Evolutionary conservation across 2,329 filamentous ascomycete species (phyloP), one percentile per base, ranked within the genome.

Genomic region (Phaeosphaeria sp.): DNA sequence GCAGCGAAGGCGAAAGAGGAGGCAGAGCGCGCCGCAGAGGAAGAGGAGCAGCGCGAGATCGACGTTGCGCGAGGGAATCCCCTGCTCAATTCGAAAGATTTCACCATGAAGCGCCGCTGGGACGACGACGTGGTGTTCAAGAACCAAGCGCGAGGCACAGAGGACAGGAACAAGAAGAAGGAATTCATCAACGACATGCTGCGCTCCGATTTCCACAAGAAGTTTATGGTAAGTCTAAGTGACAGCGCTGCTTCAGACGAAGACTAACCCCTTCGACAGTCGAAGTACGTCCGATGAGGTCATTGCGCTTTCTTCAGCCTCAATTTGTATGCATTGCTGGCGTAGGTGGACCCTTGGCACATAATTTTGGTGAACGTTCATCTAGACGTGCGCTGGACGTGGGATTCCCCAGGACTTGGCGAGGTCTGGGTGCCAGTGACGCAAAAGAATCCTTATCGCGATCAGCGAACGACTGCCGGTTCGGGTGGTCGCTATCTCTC

Each of bases 111-210:
- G 84, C 83, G 92, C 66, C 83, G 93, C 68, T 99, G 95, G 95
- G 95, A 99, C 69, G 95, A 99, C 71, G 95, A 99, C 75, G 95
- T 99, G 13, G 93, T 99, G 2, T 99, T 99, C 81, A 98, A 97
- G 83, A 99, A 99, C 78, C 95, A 99, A 80, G 95, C 94, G 33
- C 86, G 95, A 58, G 95, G 94, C 9, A 97, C 93, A 0, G 94
- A 98, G 73, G 92, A 97, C 62, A 93, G 90, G 82, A 88, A 90
- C 62, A 93, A 90, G 82, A 93, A 90, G 82, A 96, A 94, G 82
- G 93, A 97, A 78, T 99, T 99, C 80, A 93, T 99, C 78, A 99
- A 99, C 75, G 93, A 98, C 79, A 83, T 97, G 72, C 81, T 98
- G 63, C 89, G 94, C 61, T 97, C 93, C 27, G 95, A 99, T 78